phyloP scores from a whole-genome alignment of 257 asterid genomes.

The Salvia splendens region DNA sequence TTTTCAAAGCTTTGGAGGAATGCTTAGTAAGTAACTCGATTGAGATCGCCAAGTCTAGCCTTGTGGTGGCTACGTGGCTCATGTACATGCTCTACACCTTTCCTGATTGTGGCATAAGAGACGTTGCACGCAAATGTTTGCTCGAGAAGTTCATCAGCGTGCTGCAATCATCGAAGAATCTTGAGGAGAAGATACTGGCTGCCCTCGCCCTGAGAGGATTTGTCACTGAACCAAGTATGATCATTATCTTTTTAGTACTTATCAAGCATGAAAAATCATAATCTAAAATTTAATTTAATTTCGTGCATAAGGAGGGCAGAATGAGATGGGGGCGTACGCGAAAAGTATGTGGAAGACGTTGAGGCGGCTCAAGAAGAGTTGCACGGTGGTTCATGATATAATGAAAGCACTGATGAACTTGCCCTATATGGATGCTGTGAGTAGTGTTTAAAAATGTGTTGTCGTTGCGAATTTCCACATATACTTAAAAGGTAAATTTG shows the following conservation, averaged over 20 bases:
- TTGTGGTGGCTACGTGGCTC: conserved; percentile 72
- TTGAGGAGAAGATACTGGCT: conserved; percentile 76
- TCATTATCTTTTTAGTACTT: not conserved
- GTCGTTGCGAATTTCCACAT: not conserved
- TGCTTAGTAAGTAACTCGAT: conserved; percentile 65
- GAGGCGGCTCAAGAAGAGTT: conserved; percentile 65
- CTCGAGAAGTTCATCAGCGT: conserved; percentile 68
- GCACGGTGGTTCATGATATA: conserved; percentile 55
- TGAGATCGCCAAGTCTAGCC: conserved; percentile 70
- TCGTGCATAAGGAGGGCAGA: conserved; percentile 48
- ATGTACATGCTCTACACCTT: conserved; percentile 65
- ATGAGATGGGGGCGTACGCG: conserved; percentile 57
- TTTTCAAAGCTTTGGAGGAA: conserved; percentile 70
- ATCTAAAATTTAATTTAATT: conserved; percentile 18
- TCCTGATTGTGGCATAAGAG: conserved; percentile 70
- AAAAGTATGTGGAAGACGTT: conserved; percentile 60
- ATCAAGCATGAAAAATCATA: not conserved
- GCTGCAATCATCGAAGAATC: conserved; percentile 72
- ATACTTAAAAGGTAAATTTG: not conserved
- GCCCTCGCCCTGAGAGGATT: conserved; percentile 72
- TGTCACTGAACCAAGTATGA: conserved; percentile 58
- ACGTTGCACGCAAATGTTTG: conserved; percentile 62
- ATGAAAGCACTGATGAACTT: conserved; percentile 71
- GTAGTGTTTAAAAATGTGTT: conserved; percentile 30
- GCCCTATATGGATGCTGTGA: conserved; percentile 66